These are phyloP conservation scores for Elaeis oleifera DNA, from an alignment of 202 grass and related monocot genomes.

Conservation along the genomic window DNA sequence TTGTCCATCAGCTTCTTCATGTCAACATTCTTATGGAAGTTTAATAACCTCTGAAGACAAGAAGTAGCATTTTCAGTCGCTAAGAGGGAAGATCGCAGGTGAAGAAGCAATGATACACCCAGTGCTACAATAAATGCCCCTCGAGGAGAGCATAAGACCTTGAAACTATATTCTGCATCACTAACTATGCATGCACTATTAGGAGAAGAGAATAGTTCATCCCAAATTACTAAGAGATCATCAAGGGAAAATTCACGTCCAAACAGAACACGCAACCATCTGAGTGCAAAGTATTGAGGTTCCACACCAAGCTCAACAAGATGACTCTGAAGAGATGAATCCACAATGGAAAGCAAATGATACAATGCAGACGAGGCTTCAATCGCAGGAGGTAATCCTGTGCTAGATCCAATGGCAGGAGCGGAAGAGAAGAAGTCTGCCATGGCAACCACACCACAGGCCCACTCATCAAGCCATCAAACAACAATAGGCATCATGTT, in stretches of 20 bases:
- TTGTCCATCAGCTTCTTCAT: slow-evolving; percentile 78
- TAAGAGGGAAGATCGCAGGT: slow-evolving; percentile 79
- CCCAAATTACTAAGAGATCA: slow-evolving; percentile 80
- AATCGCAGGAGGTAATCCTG: slow-evolving; percentile 63
- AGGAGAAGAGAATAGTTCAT: slow-evolving; percentile 62
- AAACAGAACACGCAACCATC: slow-evolving; percentile 92
- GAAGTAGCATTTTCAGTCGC: slow-evolving; percentile 76
- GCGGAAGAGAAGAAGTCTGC: slow-evolving; percentile 58
- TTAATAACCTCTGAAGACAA: slow-evolving; percentile 86
- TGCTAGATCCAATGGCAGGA: slow-evolving; percentile 42
- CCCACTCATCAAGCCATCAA: slow-evolving; percentile 77
- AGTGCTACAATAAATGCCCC: slow-evolving; percentile 81
- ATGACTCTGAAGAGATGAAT: slow-evolving; percentile 75
- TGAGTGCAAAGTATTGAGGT: slow-evolving; percentile 90
- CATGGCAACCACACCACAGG: slow-evolving; percentile 47
- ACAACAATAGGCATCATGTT: slow-evolving; percentile 96
- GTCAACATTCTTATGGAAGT: slow-evolving; percentile 64
- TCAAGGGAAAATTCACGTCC: slow-evolving; percentile 87
- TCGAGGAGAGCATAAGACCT: slow-evolving; percentile 72
- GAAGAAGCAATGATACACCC: slow-evolving; percentile 87
- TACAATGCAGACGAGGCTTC: slow-evolving; percentile 90
- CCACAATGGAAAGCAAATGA: slow-evolving; percentile 70
- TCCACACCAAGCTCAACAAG: slow-evolving; percentile 87
- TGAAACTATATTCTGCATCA: slow-evolving; percentile 56
- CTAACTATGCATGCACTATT: slow-evolving; percentile 42